Evolutionary conservation across 805 yeast genomes (phyloP).

Genomic region (Groenewaldozyma tartarivorans): DNA sequence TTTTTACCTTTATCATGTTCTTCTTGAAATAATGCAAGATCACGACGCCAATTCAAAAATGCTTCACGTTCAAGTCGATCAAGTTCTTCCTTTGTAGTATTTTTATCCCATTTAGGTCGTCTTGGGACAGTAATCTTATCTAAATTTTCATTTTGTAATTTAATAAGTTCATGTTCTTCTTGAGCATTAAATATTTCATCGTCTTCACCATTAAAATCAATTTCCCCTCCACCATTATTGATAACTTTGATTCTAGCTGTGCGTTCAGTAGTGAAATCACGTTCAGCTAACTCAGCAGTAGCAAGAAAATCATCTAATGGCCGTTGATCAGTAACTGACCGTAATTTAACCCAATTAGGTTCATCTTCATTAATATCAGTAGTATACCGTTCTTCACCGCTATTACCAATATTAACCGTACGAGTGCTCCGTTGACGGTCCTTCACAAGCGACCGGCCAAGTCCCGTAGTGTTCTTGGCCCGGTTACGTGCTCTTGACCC

Average conservation of each 20-base stretch:
- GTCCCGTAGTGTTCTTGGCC: conserved; percentile 55
- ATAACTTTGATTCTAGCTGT: conserved; percentile 75
- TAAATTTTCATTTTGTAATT: conserved; percentile 38
- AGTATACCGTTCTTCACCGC: conserved; percentile 47
- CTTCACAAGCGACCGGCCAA: conserved; percentile 76
- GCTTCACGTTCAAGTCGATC: conserved; percentile 85
- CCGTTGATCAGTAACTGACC: conserved; percentile 91
- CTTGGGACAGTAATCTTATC: conserved; percentile 78
- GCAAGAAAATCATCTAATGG: conserved; percentile 89
- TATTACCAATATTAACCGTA: conserved; percentile 59
- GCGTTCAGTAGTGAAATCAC: conserved; percentile 91
- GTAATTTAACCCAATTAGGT: conserved; percentile 64
- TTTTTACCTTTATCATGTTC: conserved; percentile 30
- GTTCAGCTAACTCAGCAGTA: conserved; percentile 93
- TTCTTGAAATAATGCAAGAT: conserved; percentile 76
- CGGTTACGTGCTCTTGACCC: conserved; percentile 61
- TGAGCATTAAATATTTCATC: conserved; percentile 52
- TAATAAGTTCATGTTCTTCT: conserved; percentile 52
- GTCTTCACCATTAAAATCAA: conserved; percentile 20
- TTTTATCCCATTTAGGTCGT: conserved; percentile 76
- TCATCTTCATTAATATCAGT: conserved; percentile 42
- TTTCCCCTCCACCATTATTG: conserved; percentile 29
- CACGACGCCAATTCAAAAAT: conserved; percentile 90
- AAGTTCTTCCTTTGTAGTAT: conserved; percentile 63
- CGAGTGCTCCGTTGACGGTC: conserved; percentile 41